Evolutionary conservation across 2,329 filamentous ascomycete genomes (phyloP).

Genomic region (Calonectria crousiana): DNA sequence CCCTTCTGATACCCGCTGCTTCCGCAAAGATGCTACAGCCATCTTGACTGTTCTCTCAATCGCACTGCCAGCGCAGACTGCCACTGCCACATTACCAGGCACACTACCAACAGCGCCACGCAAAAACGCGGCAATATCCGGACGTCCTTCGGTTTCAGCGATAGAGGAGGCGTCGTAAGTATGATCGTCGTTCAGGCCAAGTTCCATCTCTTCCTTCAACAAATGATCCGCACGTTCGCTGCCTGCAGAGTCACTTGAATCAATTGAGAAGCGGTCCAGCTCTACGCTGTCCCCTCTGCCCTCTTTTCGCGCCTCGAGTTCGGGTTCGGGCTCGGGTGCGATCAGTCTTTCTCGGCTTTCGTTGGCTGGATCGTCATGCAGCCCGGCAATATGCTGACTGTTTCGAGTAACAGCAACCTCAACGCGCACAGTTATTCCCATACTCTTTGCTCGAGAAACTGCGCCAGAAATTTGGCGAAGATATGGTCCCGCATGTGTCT

Average conservation of each 20-base stretch:
- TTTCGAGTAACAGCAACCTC: conserved; percentile 39
- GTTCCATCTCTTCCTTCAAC: conserved; percentile 40
- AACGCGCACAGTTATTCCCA: conserved; percentile 37
- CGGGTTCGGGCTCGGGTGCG: conserved; percentile 23
- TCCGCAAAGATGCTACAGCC: conserved; percentile 29
- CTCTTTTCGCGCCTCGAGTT: not conserved
- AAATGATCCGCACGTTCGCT: conserved; percentile 37
- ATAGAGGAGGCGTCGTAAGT: conserved; percentile 28
- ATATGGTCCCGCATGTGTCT: conserved; percentile 35
- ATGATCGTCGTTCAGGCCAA: conserved; percentile 33
- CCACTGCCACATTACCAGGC: conserved; percentile 36
- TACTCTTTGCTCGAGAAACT: conserved; percentile 37
- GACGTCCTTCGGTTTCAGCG: conserved; percentile 38
- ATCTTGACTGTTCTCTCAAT: conserved; percentile 37
- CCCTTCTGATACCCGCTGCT: conserved; percentile 26
- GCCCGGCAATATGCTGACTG: not conserved
- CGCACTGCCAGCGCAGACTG: conserved; percentile 38
- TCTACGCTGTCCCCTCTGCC: conserved; percentile 31
- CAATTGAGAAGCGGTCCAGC: conserved; percentile 40
- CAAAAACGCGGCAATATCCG: conserved; percentile 38
- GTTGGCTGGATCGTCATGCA: conserved; percentile 21
- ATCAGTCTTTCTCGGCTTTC: conserved; percentile 42
- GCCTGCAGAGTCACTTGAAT: conserved; percentile 31
- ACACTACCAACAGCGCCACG: conserved; percentile 28
- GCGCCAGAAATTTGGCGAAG: conserved; percentile 29